Conservation (phyloP, 441 rosid species). For the Aquilaria agallochum region DNA sequence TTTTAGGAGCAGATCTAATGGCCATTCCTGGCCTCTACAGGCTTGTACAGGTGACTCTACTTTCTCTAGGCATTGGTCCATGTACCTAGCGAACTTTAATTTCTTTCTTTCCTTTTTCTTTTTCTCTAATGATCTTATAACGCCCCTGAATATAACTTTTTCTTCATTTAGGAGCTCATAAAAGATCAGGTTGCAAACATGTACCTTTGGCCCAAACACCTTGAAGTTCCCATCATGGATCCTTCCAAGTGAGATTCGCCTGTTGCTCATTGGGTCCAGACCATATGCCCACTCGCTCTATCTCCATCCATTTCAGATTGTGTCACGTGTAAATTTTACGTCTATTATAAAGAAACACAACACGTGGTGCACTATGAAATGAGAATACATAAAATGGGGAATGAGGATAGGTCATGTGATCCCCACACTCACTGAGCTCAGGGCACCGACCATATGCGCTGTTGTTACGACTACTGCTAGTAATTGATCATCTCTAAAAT, state of each 20-base stretch:
- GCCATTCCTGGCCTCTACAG: conserved; percentile 85
- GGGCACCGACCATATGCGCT: no score
- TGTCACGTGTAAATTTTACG: no score
- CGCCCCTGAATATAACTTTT: background rate
- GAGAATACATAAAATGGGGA: no score
- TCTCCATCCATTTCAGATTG: no score
- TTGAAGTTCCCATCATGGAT: conserved; percentile 65
- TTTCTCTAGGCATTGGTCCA: background rate
- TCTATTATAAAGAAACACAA: no score
- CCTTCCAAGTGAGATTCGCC: conserved; percentile 45
- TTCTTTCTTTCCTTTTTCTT: background rate
- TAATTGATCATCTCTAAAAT: conserved; percentile 5
- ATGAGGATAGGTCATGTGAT: no score
- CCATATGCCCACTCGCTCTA: background rate
- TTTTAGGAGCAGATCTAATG: conserved; percentile 85
- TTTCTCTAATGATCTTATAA: background rate
- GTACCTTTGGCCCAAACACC: conserved; percentile 88
- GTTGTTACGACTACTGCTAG: no score
- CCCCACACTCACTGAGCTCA: no score
- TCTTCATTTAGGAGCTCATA: conserved; percentile 44
- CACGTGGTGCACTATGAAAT: no score
- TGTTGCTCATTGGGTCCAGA: background rate
- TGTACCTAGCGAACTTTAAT: no score
- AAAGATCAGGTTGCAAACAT: conserved; percentile 82
- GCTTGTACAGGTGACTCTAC: conserved; percentile 55